Evolutionary conservation across 441 rosid genomes (phyloP).

Genomic region (Francoa sonchifolia): DNA sequence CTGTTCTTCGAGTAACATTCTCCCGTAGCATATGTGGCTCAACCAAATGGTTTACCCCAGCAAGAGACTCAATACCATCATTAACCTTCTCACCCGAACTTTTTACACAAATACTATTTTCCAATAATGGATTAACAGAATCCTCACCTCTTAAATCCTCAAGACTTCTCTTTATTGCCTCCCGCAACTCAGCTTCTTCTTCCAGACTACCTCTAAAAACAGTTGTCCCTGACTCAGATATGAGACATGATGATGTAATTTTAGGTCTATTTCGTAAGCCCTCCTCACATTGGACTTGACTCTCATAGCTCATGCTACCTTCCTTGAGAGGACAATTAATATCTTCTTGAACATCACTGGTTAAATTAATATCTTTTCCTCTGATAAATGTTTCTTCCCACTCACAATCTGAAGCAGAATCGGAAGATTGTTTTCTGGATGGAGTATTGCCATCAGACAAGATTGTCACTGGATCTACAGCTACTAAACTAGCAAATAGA

Average conservation of each 20-base stretch:
- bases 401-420: constrained; percentile 51
- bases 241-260: constrained; percentile 13
- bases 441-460: constrained; percentile 30
- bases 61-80: constrained; percentile 11
- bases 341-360: constrained; percentile 19
- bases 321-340: constrained; percentile 21
- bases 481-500: constrained; percentile 64
- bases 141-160: constrained; percentile 29
- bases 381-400: constrained; percentile 49
- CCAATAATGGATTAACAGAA: constrained; percentile 13
- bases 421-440: constrained; percentile 20
- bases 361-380: constrained; percentile 17
- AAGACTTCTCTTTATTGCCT: constrained; percentile 86
- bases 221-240: constrained; percentile 21
- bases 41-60: constrained; percentile 17
- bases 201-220: constrained; percentile 50
- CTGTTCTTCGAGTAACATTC: constrained; percentile 18
- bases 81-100: constrained; percentile 16
- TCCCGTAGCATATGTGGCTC: constrained; percentile 13
- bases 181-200: constrained; percentile 79
- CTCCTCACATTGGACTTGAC: constrained; percentile 71
- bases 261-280: constrained; percentile 21
- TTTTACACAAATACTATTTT: constrained; percentile 12
- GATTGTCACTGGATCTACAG: constrained; percentile 32
- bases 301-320: constrained; percentile 28